These are phyloP conservation scores for Dryas drummondii DNA, from an alignment of 306 rosid species.

Conservation along the genomic window DNA sequence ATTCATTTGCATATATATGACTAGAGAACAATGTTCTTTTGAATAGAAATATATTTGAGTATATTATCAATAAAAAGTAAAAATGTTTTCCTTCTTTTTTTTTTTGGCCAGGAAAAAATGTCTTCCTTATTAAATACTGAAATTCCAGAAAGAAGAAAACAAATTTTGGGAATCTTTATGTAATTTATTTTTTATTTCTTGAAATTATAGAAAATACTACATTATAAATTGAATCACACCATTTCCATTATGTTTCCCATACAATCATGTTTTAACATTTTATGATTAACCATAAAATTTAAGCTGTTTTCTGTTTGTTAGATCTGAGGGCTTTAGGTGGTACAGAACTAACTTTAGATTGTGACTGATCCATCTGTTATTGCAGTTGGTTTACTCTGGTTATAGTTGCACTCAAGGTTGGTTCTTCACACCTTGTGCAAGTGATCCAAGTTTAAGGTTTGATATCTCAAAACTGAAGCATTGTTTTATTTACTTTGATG, in stretches of 20 bases:
- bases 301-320: not conserved
- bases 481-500: constrained; percentile 19
- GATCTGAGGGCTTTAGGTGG: not conserved
- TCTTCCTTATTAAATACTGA: not conserved
- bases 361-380: constrained; percentile 8
- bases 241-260: not conserved
- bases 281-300: not conserved
- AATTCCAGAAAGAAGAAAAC: constrained; percentile 11
- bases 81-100: not conserved
- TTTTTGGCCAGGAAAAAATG: not conserved
- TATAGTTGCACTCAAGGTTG: constrained; percentile 95
- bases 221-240: not conserved
- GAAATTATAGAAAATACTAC: not conserved
- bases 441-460: constrained; percentile 87
- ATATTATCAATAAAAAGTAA: not conserved
- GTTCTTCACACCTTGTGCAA: constrained; percentile 92
- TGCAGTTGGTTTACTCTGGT: constrained; percentile 82
- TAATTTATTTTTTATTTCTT: not conserved
- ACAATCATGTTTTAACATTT: not conserved
- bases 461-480: constrained; percentile 29
- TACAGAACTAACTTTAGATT: not conserved
- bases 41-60: not conserved
- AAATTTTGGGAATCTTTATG: not conserved
- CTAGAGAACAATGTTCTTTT: not conserved
- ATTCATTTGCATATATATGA: not conserved